A percentile compares a stretch with the other conserved stretches of the same genome.
These are phyloP conservation scores for Saccharomycopsis javanensis DNA, from an alignment of 805 yeast species.

Conservation along the genomic window DNA sequence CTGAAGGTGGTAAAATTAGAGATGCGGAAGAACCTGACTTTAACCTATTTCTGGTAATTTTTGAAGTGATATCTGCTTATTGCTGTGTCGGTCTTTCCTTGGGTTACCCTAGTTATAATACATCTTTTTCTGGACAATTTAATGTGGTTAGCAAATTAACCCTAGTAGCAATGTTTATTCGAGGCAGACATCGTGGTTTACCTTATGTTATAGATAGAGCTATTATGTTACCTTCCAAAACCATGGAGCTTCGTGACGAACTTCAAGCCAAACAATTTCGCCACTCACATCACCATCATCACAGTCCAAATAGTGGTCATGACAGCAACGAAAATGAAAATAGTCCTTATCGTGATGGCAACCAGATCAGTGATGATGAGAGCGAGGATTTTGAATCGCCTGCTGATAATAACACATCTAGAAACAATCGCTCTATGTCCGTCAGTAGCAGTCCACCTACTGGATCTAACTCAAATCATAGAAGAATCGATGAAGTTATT, in stretches of 20 bases:
- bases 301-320: background rate
- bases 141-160: slow-evolving; percentile 69
- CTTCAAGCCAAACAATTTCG: slow-evolving; percentile 41
- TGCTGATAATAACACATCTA: background rate
- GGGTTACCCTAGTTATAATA: slow-evolving; percentile 60
- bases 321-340: background rate
- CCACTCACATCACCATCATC: background rate
- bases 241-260: slow-evolving; percentile 51
- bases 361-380: background rate
- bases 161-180: slow-evolving; percentile 78
- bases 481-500: background rate
- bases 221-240: slow-evolving; percentile 69
- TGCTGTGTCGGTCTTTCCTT: slow-evolving; percentile 92
- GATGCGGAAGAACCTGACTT: slow-evolving; percentile 39
- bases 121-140: slow-evolving; percentile 71
- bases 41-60: slow-evolving; percentile 61
- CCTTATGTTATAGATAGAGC: slow-evolving; percentile 94
- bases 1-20: slow-evolving; percentile 59
- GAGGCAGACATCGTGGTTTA: slow-evolving; percentile 95
- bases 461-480: background rate
- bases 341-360: background rate
- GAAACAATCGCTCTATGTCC: background rate
- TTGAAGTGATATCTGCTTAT: slow-evolving; percentile 89
- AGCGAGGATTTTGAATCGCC: background rate
- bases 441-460: background rate